These are phyloP conservation scores for Ustilago sp. DNA, from an alignment of 1,284 basidiomycete genomes.

Conservation along the genomic window DNA sequence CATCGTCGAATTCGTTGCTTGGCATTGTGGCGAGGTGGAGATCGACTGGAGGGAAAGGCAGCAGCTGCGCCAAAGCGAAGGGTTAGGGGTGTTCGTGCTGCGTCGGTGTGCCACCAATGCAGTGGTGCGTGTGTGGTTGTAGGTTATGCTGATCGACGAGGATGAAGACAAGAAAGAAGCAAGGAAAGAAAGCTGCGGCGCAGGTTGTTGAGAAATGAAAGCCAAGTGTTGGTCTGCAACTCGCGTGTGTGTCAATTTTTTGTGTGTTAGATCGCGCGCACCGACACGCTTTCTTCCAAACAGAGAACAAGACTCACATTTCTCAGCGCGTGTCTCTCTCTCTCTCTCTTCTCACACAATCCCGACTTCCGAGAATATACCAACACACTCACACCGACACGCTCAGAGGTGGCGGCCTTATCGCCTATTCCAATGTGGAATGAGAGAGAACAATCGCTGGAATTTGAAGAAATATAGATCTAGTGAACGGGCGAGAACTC, in stretches of 20 bases:
- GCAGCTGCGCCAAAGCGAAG: neutral
- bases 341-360: neutral
- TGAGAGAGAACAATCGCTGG: too few species aligned
- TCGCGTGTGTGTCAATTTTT: slow-evolving; percentile 3
- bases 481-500: slow-evolving; percentile 50
- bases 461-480: too few species aligned
- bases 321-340: neutral
- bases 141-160: neutral
- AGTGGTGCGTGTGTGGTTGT: neutral
- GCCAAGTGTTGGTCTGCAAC: slow-evolving; percentile 19
- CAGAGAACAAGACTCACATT: neutral
- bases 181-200: neutral
- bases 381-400: neutral
- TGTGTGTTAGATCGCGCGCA: slow-evolving; percentile 11
- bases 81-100: neutral
- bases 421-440: too few species aligned
- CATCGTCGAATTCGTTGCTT: slow-evolving; percentile 66
- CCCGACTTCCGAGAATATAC: slow-evolving; percentile 13
- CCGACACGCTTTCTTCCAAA: neutral
- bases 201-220: neutral
- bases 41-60: too few species aligned
- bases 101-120: neutral
- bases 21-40: slow-evolving; percentile 23
- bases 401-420: too few species aligned
- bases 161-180: neutral